These are phyloP conservation scores for Cercophora samala DNA, from an alignment of 495 filamentous ascomycete species.

Conservation along the genomic window DNA sequence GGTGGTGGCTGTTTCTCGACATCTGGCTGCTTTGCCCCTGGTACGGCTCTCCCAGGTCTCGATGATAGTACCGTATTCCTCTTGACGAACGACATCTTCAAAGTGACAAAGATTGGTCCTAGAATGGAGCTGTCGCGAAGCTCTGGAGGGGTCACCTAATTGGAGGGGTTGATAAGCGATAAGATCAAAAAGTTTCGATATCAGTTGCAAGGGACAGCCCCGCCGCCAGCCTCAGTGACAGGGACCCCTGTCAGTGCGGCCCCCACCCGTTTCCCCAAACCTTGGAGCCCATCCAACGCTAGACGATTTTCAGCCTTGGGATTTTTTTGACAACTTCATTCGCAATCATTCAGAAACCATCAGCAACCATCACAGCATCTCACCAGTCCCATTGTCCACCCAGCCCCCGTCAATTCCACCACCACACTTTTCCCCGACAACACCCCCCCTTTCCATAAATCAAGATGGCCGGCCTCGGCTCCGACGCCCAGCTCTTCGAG, in stretches of 20 bases:
- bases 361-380: neutral
- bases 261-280: constrained; percentile 18
- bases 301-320: constrained; percentile 14
- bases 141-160: neutral
- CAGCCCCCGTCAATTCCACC: neutral
- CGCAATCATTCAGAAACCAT: neutral
- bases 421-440: neutral
- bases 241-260: neutral
- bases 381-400: neutral
- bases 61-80: constrained; percentile 67
- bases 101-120: constrained; percentile 10
- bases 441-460: no score
- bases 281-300: neutral
- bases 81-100: constrained; percentile 82
- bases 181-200: neutral
- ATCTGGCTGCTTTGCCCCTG: constrained; percentile 35
- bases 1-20: constrained; percentile 40
- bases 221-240: neutral
- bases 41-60: constrained; percentile 24
- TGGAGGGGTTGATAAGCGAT: neutral
- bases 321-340: constrained; percentile 16
- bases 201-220: neutral
- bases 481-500: constrained; percentile 87
- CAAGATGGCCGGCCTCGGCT: constrained; percentile 49
- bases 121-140: neutral